Conservation (phyloP, 225 moss, liverwort and hornwort genomes). For the Antitrichia curtipendula region DNA sequence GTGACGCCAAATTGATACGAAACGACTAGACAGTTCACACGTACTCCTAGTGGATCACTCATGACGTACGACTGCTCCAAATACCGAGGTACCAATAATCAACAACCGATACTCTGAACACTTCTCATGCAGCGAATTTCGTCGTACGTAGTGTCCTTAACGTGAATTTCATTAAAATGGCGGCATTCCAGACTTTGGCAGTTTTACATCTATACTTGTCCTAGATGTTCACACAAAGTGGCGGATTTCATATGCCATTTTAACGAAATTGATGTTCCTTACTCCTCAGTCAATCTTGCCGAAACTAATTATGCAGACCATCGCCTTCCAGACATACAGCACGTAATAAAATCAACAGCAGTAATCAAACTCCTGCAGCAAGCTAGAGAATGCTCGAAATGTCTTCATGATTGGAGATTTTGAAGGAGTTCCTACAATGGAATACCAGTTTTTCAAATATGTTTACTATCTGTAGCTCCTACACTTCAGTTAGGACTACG, state of each 20-base stretch:
- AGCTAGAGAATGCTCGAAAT: too few relatives aligned
- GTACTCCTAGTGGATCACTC: background rate
- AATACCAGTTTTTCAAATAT: too few relatives aligned
- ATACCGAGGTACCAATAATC: background rate
- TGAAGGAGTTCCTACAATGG: too few relatives aligned
- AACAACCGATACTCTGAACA: background rate
- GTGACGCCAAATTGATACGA: background rate
- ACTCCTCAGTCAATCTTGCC: background rate
- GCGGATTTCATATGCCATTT: too few relatives aligned
- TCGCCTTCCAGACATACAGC: background rate
- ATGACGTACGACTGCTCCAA: background rate
- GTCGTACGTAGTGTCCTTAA: background rate
- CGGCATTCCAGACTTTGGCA: too few relatives aligned
- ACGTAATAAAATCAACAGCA: background rate
- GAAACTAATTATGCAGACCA: background rate
- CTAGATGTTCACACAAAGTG: too few relatives aligned
- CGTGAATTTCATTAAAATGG: too few relatives aligned
- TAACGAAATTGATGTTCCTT: too few relatives aligned
- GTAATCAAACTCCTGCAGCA: background rate
- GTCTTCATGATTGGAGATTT: too few relatives aligned
- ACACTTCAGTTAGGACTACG: too few relatives aligned
- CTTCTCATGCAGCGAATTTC: background rate
- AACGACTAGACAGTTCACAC: background rate
- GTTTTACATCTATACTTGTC: too few relatives aligned
- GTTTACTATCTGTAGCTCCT: too few relatives aligned